Conservation (phyloP, 116 monocot species). For the Posidonia oceanica region DNA sequence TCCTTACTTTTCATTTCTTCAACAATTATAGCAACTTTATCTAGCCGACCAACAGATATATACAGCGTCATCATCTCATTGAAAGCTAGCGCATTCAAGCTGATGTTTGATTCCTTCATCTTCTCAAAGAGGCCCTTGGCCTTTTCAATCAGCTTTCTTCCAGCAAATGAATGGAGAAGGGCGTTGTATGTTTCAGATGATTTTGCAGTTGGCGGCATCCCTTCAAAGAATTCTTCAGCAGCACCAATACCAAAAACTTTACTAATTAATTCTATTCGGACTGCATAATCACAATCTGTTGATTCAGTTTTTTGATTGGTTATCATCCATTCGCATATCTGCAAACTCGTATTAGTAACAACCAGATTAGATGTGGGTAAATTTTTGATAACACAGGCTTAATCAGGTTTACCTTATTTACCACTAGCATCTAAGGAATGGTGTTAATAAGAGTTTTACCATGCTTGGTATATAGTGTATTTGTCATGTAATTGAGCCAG, state of each 20-base stretch:
- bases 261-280: conserved; percentile 69
- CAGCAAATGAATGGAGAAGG: conserved; percentile 75
- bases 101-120: conserved; percentile 41
- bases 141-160: conserved; percentile 52
- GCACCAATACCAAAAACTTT: conserved; percentile 72
- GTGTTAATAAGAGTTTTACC: too few species aligned
- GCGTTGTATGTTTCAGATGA: conserved; percentile 61
- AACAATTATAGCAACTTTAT: conserved; percentile 52
- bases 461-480: too few species aligned
- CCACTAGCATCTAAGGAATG: neutral
- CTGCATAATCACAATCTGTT: conserved; percentile 56
- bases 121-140: conserved; percentile 61
- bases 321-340: conserved; percentile 97
- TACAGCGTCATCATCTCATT: conserved; percentile 97
- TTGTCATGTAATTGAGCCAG: too few species aligned
- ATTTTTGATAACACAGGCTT: neutral
- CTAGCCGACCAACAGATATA: conserved; percentile 65
- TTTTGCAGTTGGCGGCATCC: conserved; percentile 51
- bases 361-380: neutral
- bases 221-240: conserved; percentile 88
- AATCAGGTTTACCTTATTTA: neutral
- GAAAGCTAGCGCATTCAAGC: conserved; percentile 28
- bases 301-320: conserved; percentile 46
- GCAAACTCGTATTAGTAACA: conserved; percentile 16
- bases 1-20: conserved; percentile 51